Evolutionary conservation across 1,139 yeast genomes (phyloP).

Genomic region (Candida glucosophila): DNA sequence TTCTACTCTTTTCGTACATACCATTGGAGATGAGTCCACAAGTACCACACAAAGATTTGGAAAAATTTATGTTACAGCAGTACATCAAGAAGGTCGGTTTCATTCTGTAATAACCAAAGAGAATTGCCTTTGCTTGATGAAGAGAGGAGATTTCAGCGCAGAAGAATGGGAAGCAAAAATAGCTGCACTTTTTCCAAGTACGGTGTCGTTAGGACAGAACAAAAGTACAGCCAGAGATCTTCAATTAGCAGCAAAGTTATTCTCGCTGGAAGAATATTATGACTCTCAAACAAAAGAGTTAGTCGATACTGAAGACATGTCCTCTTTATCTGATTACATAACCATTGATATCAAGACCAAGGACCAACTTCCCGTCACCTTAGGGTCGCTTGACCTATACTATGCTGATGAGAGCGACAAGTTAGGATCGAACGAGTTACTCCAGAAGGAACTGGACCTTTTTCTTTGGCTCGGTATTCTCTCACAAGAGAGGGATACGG

Average conservation of each 20-base stretch:
- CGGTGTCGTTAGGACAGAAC: conserved; percentile 1
- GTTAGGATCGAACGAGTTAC: conserved; percentile 3
- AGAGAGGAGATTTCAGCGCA: conserved; percentile 2
- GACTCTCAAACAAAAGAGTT: conserved; percentile 10
- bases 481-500: conserved; percentile 9
- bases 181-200: conserved; percentile 3
- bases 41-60: no score
- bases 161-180: conserved; percentile 4
- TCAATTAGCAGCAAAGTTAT: conserved; percentile 3
- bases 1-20: conserved; percentile 9
- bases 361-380: conserved; percentile 15
- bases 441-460: conserved; percentile 13
- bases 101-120: conserved; percentile 6
- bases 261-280: conserved; percentile 7
- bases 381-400: conserved; percentile 15
- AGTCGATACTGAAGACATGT: conserved; percentile 10
- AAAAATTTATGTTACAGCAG: conserved; percentile 11
- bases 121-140: conserved; percentile 2
- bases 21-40: no score
- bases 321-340: conserved; percentile 6
- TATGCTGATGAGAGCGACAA: conserved; percentile 5
- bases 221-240: conserved; percentile 1
- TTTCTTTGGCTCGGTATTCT: conserved; percentile 22
- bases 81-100: conserved; percentile 13
- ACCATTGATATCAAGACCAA: conserved; percentile 14